Conservation (phyloP, 2,329 filamentous ascomycete genomes). For the Colletotrichum chrysophilum region DNA sequence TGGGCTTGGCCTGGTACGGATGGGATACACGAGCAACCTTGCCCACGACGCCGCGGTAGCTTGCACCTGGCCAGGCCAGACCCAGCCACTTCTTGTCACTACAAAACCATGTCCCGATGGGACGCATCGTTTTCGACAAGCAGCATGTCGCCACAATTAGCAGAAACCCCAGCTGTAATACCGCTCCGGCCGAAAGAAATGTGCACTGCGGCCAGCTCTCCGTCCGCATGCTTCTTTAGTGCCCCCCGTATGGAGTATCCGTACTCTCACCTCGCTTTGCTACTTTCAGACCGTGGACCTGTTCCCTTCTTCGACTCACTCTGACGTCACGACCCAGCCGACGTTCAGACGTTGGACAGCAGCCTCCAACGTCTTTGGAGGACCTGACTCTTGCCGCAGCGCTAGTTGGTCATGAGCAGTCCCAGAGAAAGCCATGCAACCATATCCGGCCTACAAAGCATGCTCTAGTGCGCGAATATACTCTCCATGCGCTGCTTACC, state of each 20-base stretch:
- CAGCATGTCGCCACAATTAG: background rate
- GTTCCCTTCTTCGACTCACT: background rate
- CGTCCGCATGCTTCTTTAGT: background rate
- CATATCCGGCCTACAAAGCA: background rate
- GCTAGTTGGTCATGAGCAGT: conserved; percentile 12
- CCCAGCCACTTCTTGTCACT: background rate
- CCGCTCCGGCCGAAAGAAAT: background rate
- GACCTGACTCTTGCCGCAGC: conserved; percentile 2
- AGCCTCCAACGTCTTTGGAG: background rate
- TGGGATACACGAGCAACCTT: background rate
- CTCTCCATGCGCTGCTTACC: background rate
- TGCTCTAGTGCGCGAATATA: conserved; percentile 17
- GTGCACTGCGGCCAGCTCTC: background rate
- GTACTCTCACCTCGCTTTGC: background rate
- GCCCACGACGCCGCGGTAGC: background rate
- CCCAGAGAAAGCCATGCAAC: background rate
- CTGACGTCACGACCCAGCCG: conserved; percentile 15
- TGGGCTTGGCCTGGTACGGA: background rate
- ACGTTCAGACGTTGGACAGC: background rate
- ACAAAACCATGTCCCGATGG: background rate
- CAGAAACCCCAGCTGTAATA: background rate
- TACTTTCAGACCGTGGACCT: background rate
- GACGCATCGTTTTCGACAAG: background rate
- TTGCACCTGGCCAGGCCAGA: background rate
- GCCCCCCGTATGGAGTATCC: background rate